Conservation (phyloP, 345 rosid genomes). For the Alliaria petiolata region DNA sequence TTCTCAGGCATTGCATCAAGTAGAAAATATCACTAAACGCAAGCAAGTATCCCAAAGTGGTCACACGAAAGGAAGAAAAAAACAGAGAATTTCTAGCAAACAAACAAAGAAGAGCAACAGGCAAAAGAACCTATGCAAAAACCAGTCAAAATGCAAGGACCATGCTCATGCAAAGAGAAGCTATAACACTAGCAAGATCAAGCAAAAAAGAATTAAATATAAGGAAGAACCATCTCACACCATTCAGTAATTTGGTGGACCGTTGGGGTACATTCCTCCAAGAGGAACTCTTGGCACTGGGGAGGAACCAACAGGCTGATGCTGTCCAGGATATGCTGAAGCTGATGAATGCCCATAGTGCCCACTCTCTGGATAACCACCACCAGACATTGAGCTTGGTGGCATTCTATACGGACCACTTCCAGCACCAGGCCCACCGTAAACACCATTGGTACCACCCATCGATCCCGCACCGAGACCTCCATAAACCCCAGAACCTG, state of each 20-base stretch:
- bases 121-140: background rate
- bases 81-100: constrained; percentile 1
- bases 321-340: constrained; percentile 58
- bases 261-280: constrained; percentile 72
- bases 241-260: constrained; percentile 63
- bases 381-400: constrained; percentile 52
- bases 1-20: too few relatives aligned
- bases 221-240: constrained; percentile 49
- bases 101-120: background rate
- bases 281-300: constrained; percentile 71
- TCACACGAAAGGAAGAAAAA: background rate
- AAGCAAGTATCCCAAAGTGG: background rate
- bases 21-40: too few relatives aligned
- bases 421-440: constrained; percentile 46
- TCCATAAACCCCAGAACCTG: constrained; percentile 52
- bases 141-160: constrained; percentile 5
- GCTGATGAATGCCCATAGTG: constrained; percentile 56
- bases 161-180: background rate
- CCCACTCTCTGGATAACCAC: constrained; percentile 65
- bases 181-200: background rate
- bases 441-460: constrained; percentile 33
- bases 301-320: constrained; percentile 58
- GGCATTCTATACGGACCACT: constrained; percentile 61
- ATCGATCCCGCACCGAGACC: constrained; percentile 22
- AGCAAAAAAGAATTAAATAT: background rate